Percentiles rank a stretch among this genome's conserved stretches.
These are phyloP conservation scores for Leccinum obscurum DNA, from an alignment of 768 basidiomycete genomes.

Conservation along the genomic window DNA sequence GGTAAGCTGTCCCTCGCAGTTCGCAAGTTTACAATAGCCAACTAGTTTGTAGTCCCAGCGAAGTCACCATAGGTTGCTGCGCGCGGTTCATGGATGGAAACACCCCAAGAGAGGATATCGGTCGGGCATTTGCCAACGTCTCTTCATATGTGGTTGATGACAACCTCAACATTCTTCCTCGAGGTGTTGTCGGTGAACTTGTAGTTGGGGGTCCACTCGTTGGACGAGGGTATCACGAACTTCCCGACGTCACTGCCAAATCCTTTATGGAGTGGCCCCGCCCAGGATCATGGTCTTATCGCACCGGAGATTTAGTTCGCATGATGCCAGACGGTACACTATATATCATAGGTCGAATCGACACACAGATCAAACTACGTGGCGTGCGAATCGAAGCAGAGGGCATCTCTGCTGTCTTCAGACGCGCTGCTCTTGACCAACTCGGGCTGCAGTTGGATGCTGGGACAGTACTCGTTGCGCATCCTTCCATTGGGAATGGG, in stretches of 20 bases:
- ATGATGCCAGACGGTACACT: conserved; percentile 51
- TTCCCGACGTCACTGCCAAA: conserved; percentile 44
- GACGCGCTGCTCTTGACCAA: conserved; percentile 12
- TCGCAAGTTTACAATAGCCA: background rate
- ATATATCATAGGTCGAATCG: conserved; percentile 51
- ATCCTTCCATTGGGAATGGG: conserved; percentile 43
- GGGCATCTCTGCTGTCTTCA: conserved; percentile 48
- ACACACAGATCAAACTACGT: conserved; percentile 51
- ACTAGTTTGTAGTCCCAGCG: conserved; percentile 40
- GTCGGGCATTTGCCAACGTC: conserved; percentile 39
- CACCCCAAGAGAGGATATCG: conserved; percentile 45
- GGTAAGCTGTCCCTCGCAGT: conserved; percentile 24
- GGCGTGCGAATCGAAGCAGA: conserved; percentile 57
- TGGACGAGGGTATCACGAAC: conserved; percentile 49
- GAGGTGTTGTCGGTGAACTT: conserved; percentile 48
- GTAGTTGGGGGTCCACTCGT: conserved; percentile 51
- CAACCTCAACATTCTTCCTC: conserved; percentile 42
- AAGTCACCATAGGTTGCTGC: conserved; percentile 54
- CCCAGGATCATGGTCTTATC: conserved; percentile 43
- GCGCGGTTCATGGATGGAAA: conserved; percentile 42
- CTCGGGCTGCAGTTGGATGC: conserved; percentile 36
- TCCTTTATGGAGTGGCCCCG: conserved; percentile 47
- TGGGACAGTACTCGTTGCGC: conserved; percentile 43
- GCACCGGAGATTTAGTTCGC: conserved; percentile 50
- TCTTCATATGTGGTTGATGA: conserved; percentile 43